Evolutionary conservation across 345 rosid species (phyloP).

Genomic region (Rhodamnia rubescens): DNA sequence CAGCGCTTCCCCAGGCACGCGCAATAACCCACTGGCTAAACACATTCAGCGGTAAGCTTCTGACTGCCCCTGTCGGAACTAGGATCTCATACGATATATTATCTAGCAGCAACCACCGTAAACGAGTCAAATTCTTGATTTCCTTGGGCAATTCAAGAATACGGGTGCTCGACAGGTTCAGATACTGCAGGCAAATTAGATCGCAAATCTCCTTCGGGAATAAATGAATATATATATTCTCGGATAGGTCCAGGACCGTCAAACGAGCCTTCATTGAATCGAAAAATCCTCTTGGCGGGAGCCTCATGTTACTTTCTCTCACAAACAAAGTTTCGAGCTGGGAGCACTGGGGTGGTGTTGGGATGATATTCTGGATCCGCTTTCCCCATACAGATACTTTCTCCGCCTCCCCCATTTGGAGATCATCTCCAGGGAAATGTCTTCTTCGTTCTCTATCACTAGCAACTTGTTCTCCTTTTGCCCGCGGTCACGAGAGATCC

Average conservation of each 20-base stretch:
- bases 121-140: neutral
- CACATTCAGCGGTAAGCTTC: neutral
- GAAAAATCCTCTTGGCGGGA: neutral
- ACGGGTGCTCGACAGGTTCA: fast-evolving
- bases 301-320: fast-evolving
- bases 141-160: fast-evolving
- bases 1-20: too few species aligned
- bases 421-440: fast-evolving
- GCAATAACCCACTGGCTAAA: fast-evolving
- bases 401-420: neutral
- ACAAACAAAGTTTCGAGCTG: neutral
- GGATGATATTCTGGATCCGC: neutral
- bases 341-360: fast-evolving
- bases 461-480: neutral
- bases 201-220: neutral
- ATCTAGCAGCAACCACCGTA: neutral
- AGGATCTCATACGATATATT: too few species aligned
- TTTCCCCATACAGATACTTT: neutral
- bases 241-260: fast-evolving
- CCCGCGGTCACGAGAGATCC: neutral
- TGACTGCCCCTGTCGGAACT: fast-evolving
- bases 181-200: fast-evolving
- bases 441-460: neutral
- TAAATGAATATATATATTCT: fast-evolving
- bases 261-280: fast-evolving